Conservation (phyloP, 2,329 filamentous ascomycete species). For the Penicillium aurantiogriseum region DNA sequence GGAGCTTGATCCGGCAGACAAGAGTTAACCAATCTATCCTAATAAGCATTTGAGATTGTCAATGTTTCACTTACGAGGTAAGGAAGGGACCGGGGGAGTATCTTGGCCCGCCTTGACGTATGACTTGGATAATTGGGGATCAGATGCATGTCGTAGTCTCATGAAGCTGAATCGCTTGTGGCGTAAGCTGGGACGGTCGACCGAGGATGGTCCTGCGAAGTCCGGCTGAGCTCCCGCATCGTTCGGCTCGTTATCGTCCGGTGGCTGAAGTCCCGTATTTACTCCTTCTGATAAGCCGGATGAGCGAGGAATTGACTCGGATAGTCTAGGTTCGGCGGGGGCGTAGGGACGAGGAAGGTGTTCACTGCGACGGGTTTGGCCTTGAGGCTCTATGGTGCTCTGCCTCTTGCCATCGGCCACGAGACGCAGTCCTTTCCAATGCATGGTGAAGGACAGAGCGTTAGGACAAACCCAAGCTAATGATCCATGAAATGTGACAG, state of each 20-base stretch:
- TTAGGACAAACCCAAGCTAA: neutral
- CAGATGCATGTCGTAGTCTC: conserved; percentile 87
- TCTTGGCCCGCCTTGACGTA: conserved; percentile 65
- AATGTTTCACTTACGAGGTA: conserved; percentile 37
- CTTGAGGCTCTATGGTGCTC: conserved; percentile 31
- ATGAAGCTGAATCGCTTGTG: conserved; percentile 64
- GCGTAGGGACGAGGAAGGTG: conserved; percentile 37
- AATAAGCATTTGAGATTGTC: neutral
- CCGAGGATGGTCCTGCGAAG: conserved; percentile 18
- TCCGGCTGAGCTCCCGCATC: conserved; percentile 17
- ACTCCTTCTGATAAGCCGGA: conserved; percentile 17
- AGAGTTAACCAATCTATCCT: neutral
- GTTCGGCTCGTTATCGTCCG: conserved; percentile 14
- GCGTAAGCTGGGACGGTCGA: conserved; percentile 28
- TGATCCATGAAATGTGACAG: conserved; percentile 5
- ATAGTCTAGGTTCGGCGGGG: conserved; percentile 34
- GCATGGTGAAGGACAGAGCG: conserved; percentile 32
- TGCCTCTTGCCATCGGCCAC: conserved; percentile 38
- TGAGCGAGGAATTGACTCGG: conserved; percentile 36
- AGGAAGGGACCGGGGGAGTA: conserved; percentile 39
- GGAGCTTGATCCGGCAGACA: conserved; percentile 45
- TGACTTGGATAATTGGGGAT: conserved; percentile 79
- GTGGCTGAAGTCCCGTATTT: conserved; percentile 13
- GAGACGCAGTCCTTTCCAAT: conserved; percentile 42
- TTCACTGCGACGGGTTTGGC: conserved; percentile 37